Conservation (phyloP, 225 moss, liverwort and hornwort species). For the Pseudoscleropodium purum region DNA sequence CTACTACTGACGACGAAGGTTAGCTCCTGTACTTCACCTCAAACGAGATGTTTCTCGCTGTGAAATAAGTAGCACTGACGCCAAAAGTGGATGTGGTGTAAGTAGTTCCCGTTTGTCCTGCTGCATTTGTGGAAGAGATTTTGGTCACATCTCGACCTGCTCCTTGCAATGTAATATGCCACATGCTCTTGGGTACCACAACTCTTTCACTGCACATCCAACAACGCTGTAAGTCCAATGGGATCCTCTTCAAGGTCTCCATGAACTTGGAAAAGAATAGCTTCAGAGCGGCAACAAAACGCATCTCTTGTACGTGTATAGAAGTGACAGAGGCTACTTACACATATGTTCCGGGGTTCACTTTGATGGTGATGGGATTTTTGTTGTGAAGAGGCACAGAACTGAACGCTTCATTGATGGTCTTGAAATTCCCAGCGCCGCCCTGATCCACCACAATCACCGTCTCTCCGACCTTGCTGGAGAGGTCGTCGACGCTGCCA, state of each 20-base stretch:
- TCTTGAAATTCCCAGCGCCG: slow-evolving; percentile 44
- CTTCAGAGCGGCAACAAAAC: too few species aligned
- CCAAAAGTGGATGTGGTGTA: slow-evolving; percentile 51
- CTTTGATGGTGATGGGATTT: slow-evolving; percentile 34
- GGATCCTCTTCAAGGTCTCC: background rate
- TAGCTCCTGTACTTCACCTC: slow-evolving; percentile 20
- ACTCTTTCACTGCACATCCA: slow-evolving; percentile 24
- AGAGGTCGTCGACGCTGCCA: background rate
- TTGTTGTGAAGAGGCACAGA: slow-evolving; percentile 30
- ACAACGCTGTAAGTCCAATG: background rate
- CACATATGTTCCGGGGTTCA: slow-evolving; percentile 48
- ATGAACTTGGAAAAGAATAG: background rate
- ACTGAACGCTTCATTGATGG: slow-evolving; percentile 28
- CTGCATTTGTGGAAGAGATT: slow-evolving; percentile 33
- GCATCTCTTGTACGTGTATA: background rate
- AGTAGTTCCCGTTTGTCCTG: slow-evolving; percentile 41
- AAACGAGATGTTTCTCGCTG: slow-evolving; percentile 36
- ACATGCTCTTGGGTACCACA: slow-evolving; percentile 33
- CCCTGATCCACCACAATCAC: slow-evolving; percentile 52
- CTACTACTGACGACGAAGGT: background rate
- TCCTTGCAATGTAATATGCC: slow-evolving; percentile 44
- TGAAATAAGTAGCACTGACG: slow-evolving; percentile 42
- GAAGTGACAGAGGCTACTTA: slow-evolving; percentile 1
- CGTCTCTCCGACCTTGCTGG: slow-evolving; percentile 10
- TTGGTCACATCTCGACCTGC: slow-evolving; percentile 43